These are phyloP conservation scores for Pseudophaeomoniella oleicola DNA, from an alignment of 2,329 filamentous ascomycete genomes.

Conservation along the genomic window DNA sequence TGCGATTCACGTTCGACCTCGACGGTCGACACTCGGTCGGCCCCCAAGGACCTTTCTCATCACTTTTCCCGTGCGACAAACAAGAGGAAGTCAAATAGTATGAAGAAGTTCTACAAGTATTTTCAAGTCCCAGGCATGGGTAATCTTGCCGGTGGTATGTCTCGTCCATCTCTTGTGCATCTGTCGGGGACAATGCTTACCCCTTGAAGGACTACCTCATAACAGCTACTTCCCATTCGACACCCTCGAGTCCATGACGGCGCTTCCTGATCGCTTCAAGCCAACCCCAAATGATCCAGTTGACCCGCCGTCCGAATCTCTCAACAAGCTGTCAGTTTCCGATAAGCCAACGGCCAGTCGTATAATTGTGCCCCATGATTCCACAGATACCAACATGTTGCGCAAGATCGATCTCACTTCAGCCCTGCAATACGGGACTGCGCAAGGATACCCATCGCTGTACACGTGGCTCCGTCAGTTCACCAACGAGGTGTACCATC, in stretches of 20 bases:
- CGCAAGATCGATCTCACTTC: conserved; percentile 67
- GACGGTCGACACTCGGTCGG: conserved; percentile 11
- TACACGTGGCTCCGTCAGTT: conserved; percentile 68
- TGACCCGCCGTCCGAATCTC: conserved; percentile 26
- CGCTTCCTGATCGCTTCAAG: conserved; percentile 58
- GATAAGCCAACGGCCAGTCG: conserved; percentile 29
- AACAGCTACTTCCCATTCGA: conserved; percentile 78
- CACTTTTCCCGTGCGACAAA: conserved; percentile 59
- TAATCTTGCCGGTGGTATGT: conserved; percentile 44
- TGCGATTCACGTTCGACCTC: conserved; percentile 3
- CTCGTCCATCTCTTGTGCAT: no score
- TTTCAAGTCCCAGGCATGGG: conserved; percentile 50
- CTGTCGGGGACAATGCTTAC: no score
- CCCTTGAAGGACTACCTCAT: conserved; percentile 58
- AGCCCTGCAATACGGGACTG: conserved; percentile 76
- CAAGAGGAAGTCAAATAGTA: conserved; percentile 46
- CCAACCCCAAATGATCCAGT: conserved; percentile 51
- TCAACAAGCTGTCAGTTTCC: conserved; percentile 20
- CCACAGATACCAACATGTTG: conserved; percentile 40
- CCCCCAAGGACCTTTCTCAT: conserved; percentile 63
- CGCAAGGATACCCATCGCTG: conserved; percentile 66
- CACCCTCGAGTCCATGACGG: conserved; percentile 69
- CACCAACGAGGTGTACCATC: conserved; percentile 60
- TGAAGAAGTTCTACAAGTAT: conserved; percentile 81
- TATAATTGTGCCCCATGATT: conserved; percentile 58